Base-by-base conservation (phyloP, 129 eudicot species). In the Deinandra increscens region DNA sequence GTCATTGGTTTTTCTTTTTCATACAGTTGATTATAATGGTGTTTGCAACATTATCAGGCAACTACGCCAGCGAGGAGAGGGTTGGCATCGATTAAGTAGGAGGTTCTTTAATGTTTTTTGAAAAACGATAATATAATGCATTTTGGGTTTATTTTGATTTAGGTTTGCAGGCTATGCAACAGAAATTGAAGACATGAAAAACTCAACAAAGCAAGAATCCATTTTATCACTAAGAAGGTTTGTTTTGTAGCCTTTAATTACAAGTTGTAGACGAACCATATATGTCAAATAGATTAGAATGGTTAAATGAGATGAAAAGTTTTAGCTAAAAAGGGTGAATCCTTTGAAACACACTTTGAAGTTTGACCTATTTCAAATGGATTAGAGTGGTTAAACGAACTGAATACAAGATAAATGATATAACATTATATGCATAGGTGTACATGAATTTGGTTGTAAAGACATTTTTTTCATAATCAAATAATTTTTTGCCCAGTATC, bases 51-150 rank as follows among this genome's bases (percentile, higher is more conserved):
- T 53, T n/a, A 22, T 43, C 71, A 88, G 98, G 98, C 68, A 96
- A 95, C 3, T 92, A 92, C 79, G 98, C 88, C 67, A 88, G 88
- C 68, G 98, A 92, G 75, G 98, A 92, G 17, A 92, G 88, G 69
- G 98, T 96, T 17, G n/a, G 98, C 98, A 42, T 26, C 75, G 90
- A 65, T 76, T 73, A 96, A 91, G 69, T 77, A 88, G 77, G 97
- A 96, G 10, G 96, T 96, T 66, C 81, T 91, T n/a, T 88, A 88
- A 69, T 88, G 86, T 20, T 53, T 53, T 18, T 19, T 4, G 26
- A n/a, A 2, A 19, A 53, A 44, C 2, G 60, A 19, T 31, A 53
- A 18, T 1, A 38, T 50, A 53, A 38, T 44, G 38, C 26, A 4
- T 34, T 26, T 55, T 20, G 13, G 41, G 38, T 54, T 19, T 42